Evolutionary conservation across 768 basidiomycete genomes (phyloP), one percentile per base, ranked within the genome.

Genomic region (Coprinopsis marcescibilis): DNA sequence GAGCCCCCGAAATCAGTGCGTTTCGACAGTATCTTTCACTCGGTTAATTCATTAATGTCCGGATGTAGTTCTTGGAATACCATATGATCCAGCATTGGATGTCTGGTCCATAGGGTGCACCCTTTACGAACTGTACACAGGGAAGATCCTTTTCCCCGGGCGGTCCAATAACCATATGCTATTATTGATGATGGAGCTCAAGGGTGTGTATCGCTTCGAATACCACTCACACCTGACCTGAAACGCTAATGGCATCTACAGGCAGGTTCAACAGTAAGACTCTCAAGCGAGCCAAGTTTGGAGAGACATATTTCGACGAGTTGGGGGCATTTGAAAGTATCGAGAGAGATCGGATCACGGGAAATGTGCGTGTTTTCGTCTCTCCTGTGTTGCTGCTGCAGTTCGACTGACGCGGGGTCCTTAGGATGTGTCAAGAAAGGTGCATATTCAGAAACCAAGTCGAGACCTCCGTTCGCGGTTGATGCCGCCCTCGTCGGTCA

Each of bases 101-200:
- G 77, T 96, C 24, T 98, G 96, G 96, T 95, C 93, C 7, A 83
- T 95, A 49, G 96, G 93, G 2, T 98, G 95, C 66, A 98, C 96
- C 5, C 72, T 99, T n/a, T 95, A 90, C 60, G 91, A 94, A 59
- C 70, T 94, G 13, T 95, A 92, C 67, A 93, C 92, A 1, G 92
- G 91, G 63, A 97, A 96, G 71, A 98, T 98, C 46, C 80, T 99
- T 32, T 91, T 98, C 64, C 96, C 96, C 0, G 95, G 95, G 11
- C 81, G 91, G 30, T 89, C 89, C 14, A 98, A 99, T 66, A 96
- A 96, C 60, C 94, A 98, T 59, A 98, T 98, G 95, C 72, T 98
- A 15, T 73, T 92, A 46, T 80, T 89, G 47, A 96, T 97, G 88
- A 97, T 97, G 93, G 95, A 98, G 63, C 73, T 96, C 48, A 94